phyloP scores from a whole-genome alignment of 306 rosid genomes.

The Lathyrus aphaca region DNA sequence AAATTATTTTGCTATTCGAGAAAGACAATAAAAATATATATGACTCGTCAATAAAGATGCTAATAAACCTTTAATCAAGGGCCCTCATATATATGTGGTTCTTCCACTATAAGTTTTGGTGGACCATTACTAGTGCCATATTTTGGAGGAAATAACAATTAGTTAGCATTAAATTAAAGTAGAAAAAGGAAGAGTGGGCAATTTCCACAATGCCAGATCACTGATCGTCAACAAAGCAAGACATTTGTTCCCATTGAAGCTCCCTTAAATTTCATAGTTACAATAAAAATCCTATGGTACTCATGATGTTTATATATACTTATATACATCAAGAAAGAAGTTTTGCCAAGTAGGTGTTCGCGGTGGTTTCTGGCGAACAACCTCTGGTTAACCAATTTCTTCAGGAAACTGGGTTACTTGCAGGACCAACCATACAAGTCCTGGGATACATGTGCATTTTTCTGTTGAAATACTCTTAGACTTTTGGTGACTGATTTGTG shows the following conservation, averaged over 20 bases:
- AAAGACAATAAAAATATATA: no score
- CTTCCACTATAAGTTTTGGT: constrained; percentile 38
- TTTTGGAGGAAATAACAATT: constrained; percentile 13
- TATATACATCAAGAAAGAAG: background rate
- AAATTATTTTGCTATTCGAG: no score
- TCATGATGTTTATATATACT: background rate
- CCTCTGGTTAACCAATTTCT: no score
- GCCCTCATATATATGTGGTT: no score
- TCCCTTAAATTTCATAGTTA: background rate
- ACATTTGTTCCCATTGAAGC: constrained; percentile 3
- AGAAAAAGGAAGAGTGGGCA: constrained; percentile 4
- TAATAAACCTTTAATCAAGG: no score
- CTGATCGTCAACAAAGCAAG: constrained; percentile 1
- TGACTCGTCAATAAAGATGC: no score
- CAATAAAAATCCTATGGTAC: background rate
- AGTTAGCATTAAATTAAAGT: constrained; percentile 22
- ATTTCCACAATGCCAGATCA: constrained; percentile 24
- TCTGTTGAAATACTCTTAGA: no score
- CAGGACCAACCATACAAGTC: no score
- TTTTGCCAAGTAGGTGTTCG: background rate
- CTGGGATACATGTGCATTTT: no score
- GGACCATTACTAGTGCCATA: constrained; percentile 23
- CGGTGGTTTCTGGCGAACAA: no score
- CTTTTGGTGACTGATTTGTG: no score
- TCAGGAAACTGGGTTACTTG: no score